Base-by-base conservation (phyloP, 352 stramenopile genomes). In the Pythium phragmitis region DNA sequence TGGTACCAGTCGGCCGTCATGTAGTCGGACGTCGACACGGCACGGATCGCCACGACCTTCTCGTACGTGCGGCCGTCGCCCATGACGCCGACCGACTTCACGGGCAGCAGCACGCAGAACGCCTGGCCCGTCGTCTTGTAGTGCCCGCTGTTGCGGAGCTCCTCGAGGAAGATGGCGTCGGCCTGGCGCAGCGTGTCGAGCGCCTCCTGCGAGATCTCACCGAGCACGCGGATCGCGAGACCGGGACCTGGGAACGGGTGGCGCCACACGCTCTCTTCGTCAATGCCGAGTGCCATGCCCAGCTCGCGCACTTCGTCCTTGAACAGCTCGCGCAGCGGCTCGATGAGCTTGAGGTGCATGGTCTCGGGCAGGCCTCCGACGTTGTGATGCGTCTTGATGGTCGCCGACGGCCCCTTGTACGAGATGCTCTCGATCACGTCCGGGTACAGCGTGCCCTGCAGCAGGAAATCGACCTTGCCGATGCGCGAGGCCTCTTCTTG, bases 301-400 rank as follows among this genome's bases (percentile, higher is more conserved):
- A 99, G 82, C 67, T 98, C 89, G 59, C 97, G 89, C 42, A 99
- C 98, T 77, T 99, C 96, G 76, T 99, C 97, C 85, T 99, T 99
- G 85, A 99, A 99, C 14, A 99, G 80, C 77, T 99, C 96, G 41
- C 96, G 84, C 34, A 99, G 85, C 12, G 98, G 98, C 79, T 99
- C 98, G 69, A 99, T 99, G 34, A 99, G 77, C 78, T 99, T 98
- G 56, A 99, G 79, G 69, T 99, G 92, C 97, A 99, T 99, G 60
- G 88, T 97, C 46, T 97, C 96, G 1, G 96, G 96, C 28, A 99
- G 84, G 9, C 97, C 97, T 50, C 97, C 97, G 23, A 99, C 98
- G 81, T 99, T 99, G 87, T 99, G 97, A 78, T 99, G 98, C 39
- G 96, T 99, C 86, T 99, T 99, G 78, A 99, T 99, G 37, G 96